phyloP scores from a whole-genome alignment of 208 protist genomes.

The Crithidia acanthocephali region DNA sequence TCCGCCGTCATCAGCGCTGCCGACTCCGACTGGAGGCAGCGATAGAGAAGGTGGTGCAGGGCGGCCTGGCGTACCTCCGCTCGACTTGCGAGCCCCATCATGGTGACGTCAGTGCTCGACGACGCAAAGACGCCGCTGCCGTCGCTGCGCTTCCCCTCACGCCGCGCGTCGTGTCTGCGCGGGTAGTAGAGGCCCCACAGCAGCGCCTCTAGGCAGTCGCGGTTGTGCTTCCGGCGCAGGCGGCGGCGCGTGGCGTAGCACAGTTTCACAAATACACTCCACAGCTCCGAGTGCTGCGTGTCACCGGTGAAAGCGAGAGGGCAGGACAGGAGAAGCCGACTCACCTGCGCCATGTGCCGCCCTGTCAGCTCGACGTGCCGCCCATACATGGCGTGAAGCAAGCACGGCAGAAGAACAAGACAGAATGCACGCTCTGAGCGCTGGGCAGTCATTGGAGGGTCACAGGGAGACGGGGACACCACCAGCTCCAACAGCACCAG shows the following conservation, averaged over 20 bases:
- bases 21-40: constrained; percentile 17
- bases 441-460: not conserved
- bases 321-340: constrained; percentile 10
- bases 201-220: constrained; percentile 31
- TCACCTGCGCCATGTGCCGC: constrained; percentile 27
- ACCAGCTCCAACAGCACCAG: constrained; percentile 50
- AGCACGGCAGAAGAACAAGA: not conserved
- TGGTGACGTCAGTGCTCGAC: not conserved
- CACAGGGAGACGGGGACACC: too few relatives aligned
- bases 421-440: not conserved
- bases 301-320: not conserved
- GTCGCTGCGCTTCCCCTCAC: not conserved
- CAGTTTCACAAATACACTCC: constrained; percentile 20
- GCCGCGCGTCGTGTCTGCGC: too few relatives aligned
- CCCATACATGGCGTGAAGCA: not conserved
- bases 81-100: not conserved
- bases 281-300: constrained; percentile 1
- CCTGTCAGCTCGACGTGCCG: constrained; percentile 17
- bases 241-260: constrained; percentile 38
- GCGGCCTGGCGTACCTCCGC: constrained; percentile 11
- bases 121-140: not conserved
- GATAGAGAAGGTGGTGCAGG: constrained; percentile 32
- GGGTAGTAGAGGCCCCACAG: constrained; percentile 28
- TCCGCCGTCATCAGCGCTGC: not conserved
- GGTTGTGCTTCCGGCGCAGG: constrained; percentile 29